Percentiles rank a stretch among this genome's conserved stretches.
These are phyloP conservation scores for Anisogramma anomala DNA, from an alignment of 2,329 filamentous ascomycete genomes.

Conservation along the genomic window DNA sequence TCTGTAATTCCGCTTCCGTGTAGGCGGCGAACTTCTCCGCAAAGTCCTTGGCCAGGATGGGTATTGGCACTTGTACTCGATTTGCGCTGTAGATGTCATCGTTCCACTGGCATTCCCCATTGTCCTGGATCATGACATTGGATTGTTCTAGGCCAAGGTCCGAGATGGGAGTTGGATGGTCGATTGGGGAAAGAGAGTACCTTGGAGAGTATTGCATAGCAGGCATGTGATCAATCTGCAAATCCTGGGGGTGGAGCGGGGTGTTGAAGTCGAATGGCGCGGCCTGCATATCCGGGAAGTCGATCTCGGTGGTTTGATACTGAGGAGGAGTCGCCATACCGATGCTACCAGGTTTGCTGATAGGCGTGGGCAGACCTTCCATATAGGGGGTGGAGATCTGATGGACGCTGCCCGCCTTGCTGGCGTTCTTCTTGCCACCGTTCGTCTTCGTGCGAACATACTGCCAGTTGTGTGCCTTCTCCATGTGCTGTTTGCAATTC, in stretches of 20 bases:
- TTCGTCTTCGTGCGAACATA: conserved; percentile 91
- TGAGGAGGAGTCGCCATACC: conserved; percentile 44
- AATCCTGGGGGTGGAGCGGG: conserved; percentile 29
- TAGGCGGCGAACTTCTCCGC: conserved; percentile 31
- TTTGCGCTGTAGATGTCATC: conserved; percentile 51
- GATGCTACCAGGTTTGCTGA: conserved; percentile 39
- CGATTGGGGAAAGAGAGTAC: conserved; percentile 28
- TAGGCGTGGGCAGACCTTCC: conserved; percentile 51
- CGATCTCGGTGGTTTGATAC: conserved; percentile 31
- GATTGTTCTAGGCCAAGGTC: conserved; percentile 29
- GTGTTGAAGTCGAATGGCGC: conserved; percentile 35
- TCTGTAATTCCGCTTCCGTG: conserved; percentile 27
- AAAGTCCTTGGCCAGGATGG: conserved; percentile 39
- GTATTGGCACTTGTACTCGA: conserved; percentile 22
- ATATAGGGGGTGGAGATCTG: conserved; percentile 45
- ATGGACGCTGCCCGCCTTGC: conserved; percentile 34
- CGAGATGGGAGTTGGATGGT: conserved; percentile 36
- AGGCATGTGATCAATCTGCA: conserved; percentile 18
- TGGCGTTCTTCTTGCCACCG: conserved; percentile 45
- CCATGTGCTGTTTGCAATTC: conserved; percentile 98
- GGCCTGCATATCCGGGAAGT: conserved; percentile 31
- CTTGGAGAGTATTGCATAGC: conserved; percentile 10
- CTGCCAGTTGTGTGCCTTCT: conserved; percentile 86
- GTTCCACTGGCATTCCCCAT: conserved; percentile 50
- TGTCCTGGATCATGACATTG: conserved; percentile 49